Evolutionary conservation across 202 grass and related monocot genomes (phyloP).

Genomic region (Panicum virgatum): DNA sequence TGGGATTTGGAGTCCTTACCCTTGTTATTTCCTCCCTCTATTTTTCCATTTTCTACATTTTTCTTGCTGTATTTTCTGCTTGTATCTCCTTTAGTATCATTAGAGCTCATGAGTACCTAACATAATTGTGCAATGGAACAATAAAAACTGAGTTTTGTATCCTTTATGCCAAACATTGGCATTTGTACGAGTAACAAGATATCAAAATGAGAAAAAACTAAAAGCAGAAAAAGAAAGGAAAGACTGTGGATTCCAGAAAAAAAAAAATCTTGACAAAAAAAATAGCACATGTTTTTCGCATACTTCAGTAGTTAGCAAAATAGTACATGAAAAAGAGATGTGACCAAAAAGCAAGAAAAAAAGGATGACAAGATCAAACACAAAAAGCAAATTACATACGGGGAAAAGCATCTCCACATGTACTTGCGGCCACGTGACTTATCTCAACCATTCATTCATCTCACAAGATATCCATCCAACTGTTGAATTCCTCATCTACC

Average conservation of each 20-base stretch:
- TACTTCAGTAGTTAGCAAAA: neutral
- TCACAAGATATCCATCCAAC: too few species aligned
- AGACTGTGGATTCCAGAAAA: neutral
- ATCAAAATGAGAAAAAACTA: slow-evolving; percentile 19
- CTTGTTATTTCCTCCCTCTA: slow-evolving; percentile 47
- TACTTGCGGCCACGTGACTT: too few species aligned
- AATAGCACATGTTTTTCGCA: neutral
- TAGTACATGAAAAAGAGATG: neutral
- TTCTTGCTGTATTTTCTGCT: slow-evolving; percentile 58
- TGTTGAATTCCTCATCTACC: too few species aligned
- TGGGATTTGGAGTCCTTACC: slow-evolving; percentile 34
- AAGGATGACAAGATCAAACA: neutral
- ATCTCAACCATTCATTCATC: too few species aligned
- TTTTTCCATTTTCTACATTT: slow-evolving; percentile 51
- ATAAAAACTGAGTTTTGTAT: slow-evolving; percentile 17
- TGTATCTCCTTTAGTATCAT: slow-evolving; percentile 48
- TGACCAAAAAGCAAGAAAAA: neutral
- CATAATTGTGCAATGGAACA: slow-evolving; percentile 35
- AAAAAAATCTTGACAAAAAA: neutral
- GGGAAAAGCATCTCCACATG: too few species aligned
- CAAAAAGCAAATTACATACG: too few species aligned
- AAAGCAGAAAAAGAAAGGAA: slow-evolving; percentile 19
- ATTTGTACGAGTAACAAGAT: slow-evolving; percentile 14
- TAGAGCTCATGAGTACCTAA: slow-evolving; percentile 75
- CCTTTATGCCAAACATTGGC: neutral